Conservation (phyloP, 805 yeast species). For the Komagataella ulmi region DNA sequence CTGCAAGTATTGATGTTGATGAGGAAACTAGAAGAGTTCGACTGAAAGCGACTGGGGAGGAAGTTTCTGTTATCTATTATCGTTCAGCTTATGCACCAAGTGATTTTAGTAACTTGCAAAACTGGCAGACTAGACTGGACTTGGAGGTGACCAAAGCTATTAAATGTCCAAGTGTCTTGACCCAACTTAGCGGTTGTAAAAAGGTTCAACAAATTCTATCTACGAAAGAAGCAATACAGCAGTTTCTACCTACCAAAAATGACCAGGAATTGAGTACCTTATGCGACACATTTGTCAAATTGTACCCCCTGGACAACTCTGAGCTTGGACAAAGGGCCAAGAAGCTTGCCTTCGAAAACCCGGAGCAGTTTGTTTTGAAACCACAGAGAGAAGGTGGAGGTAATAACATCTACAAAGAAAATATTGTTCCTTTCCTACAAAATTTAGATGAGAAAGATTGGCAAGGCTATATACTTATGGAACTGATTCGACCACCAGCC, state of each 20-base stretch:
- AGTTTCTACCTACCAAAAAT: constrained; percentile 27
- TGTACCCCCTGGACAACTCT: constrained; percentile 74
- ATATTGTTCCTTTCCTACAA: constrained; percentile 64
- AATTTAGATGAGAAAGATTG: constrained; percentile 55
- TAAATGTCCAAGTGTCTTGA: constrained; percentile 81
- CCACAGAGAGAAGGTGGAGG: constrained; percentile 99
- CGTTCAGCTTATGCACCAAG: constrained; percentile 81
- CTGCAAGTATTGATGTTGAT: constrained; percentile 25
- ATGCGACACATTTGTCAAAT: constrained; percentile 63
- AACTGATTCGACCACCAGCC: constrained; percentile 69
- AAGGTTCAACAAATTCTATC: constrained; percentile 88
- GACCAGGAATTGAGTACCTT: constrained; percentile 18
- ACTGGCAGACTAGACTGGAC: constrained; percentile 68
- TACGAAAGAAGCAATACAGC: constrained; percentile 28
- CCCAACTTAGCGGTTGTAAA: constrained; percentile 88
- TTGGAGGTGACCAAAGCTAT: constrained; percentile 72
- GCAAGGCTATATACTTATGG: constrained; percentile 92
- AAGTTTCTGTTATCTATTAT: constrained; percentile 80
- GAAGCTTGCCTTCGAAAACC: constrained; percentile 49
- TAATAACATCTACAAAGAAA: constrained; percentile 77
- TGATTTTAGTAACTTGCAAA: constrained; percentile 52
- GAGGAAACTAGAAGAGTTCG: constrained; percentile 30
- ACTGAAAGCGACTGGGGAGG: constrained; percentile 42
- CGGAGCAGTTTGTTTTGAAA: constrained; percentile 71
- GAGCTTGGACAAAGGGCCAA: constrained; percentile 49